phyloP scores from a whole-genome alignment of 148 eudicot genomes.

The Rhododendron williamsianum region DNA sequence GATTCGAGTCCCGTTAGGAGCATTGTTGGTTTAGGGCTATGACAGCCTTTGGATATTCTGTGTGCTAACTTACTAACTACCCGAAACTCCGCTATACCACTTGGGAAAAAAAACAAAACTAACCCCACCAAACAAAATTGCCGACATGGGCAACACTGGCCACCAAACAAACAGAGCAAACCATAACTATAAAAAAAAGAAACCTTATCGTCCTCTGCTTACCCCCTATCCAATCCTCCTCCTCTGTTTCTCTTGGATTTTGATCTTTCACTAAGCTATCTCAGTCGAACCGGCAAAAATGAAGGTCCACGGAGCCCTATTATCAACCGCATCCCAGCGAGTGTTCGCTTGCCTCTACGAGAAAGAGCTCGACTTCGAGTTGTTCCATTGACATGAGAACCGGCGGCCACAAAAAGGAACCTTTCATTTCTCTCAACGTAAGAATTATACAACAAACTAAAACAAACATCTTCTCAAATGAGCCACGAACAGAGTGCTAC shows the following conservation, averaged over 20 bases:
- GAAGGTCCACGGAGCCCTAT: not conserved
- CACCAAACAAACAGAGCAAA: too few relatives aligned
- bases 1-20: too few relatives aligned
- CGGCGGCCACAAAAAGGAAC: constrained; percentile 30
- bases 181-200: too few relatives aligned
- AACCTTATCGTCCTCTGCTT: not conserved
- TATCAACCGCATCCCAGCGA: constrained; percentile 27
- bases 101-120: too few relatives aligned
- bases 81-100: too few relatives aligned
- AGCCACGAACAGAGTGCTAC: not conserved
- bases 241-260: not conserved
- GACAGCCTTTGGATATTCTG: too few relatives aligned
- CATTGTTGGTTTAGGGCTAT: too few relatives aligned
- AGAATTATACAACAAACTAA: not conserved
- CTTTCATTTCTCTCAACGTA: constrained; percentile 37
- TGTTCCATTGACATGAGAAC: constrained; percentile 28
- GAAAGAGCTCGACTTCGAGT: constrained; percentile 37
- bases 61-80: too few relatives aligned
- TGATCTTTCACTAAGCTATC: not conserved
- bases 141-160: too few relatives aligned
- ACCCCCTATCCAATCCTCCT: not conserved
- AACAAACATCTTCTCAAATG: not conserved
- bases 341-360: constrained; percentile 30
- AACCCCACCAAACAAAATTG: too few relatives aligned
- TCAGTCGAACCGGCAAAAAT: not conserved